Percentiles rank a stretch among this genome's conserved stretches.
phyloP scores from a whole-genome alignment of 257 asterid species.

The Apocynum venetum region DNA sequence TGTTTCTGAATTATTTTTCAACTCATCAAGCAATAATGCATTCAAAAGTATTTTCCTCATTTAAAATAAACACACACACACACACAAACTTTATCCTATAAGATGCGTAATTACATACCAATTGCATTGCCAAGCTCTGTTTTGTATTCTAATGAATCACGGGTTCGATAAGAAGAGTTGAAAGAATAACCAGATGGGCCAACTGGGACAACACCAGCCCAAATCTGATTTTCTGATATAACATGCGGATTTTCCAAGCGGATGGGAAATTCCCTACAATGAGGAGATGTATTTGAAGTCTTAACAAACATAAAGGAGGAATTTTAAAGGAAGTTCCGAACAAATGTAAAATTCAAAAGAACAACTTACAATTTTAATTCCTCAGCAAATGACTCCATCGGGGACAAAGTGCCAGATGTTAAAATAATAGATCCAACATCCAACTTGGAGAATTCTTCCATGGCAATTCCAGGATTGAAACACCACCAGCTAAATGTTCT shows the following conservation, averaged over 20 bases:
- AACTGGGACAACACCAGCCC: slow-evolving; percentile 88
- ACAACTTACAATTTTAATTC: slow-evolving; percentile 79
- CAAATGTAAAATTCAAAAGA: slow-evolving; percentile 9
- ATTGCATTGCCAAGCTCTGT: slow-evolving; percentile 96
- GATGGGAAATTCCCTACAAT: slow-evolving; percentile 74
- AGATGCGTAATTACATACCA: slow-evolving; percentile 46
- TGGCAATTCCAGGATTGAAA: slow-evolving; percentile 95
- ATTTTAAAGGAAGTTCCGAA: slow-evolving; percentile 7
- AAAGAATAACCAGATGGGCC: slow-evolving; percentile 94
- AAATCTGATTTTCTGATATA: slow-evolving; percentile 79
- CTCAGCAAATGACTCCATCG: slow-evolving; percentile 96
- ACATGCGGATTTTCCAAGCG: slow-evolving; percentile 99
- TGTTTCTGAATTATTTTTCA: neutral
- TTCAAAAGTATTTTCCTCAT: neutral
- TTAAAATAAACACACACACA: too few species aligned
- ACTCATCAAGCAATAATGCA: neutral
- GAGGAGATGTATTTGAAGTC: slow-evolving; percentile 18
- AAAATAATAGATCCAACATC: slow-evolving; percentile 89
- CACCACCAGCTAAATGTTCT: slow-evolving; percentile 99
- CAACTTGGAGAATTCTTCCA: slow-evolving; percentile 81
- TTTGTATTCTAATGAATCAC: slow-evolving; percentile 87
- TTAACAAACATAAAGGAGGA: slow-evolving; percentile 7
- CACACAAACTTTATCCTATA: neutral
- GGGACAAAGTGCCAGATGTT: slow-evolving; percentile 98
- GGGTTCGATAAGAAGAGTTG: slow-evolving; percentile 86